phyloP scores from a whole-genome alignment of 352 stramenopile genomes.

The Phytopythium boreale region DNA sequence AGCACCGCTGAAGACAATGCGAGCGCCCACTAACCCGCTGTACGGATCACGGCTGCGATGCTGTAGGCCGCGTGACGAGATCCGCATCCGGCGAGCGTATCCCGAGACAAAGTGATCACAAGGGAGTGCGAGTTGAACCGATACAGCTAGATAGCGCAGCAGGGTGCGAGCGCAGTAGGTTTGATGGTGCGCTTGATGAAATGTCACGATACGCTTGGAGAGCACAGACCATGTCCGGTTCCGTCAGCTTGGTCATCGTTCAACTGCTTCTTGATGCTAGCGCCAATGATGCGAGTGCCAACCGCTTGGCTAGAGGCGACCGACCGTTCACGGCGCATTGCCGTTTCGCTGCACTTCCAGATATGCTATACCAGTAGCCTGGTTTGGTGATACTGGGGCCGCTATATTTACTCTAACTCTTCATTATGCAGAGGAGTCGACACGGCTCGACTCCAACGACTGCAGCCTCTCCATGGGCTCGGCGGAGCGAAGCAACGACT shows the following conservation, averaged over 20 bases:
- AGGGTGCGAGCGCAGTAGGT: not conserved
- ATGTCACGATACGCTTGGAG: not conserved
- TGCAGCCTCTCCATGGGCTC: not conserved
- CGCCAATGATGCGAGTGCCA: not conserved
- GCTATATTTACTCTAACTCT: conserved; percentile 3
- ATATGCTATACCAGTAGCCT: not conserved
- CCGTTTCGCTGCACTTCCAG: not conserved
- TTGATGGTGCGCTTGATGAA: not conserved
- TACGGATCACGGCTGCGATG: not conserved
- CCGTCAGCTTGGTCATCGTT: not conserved
- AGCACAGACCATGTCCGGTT: not conserved
- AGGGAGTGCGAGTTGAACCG: not conserved
- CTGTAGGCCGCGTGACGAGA: conserved; percentile 73
- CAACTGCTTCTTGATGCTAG: not conserved
- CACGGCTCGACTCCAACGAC: not conserved
- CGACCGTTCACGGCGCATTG: not conserved
- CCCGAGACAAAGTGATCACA: conserved; percentile 34
- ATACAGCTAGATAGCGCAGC: not conserved
- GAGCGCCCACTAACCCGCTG: not conserved
- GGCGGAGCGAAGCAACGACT: not conserved
- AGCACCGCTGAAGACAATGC: not conserved
- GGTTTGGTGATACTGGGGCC: not conserved
- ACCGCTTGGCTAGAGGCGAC: not conserved
- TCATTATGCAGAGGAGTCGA: not conserved
- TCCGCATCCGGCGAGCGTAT: conserved; percentile 67